Evolutionary conservation across 2,329 filamentous ascomycete genomes (phyloP).

Genomic region (Beauveria rudraprayagi): DNA sequence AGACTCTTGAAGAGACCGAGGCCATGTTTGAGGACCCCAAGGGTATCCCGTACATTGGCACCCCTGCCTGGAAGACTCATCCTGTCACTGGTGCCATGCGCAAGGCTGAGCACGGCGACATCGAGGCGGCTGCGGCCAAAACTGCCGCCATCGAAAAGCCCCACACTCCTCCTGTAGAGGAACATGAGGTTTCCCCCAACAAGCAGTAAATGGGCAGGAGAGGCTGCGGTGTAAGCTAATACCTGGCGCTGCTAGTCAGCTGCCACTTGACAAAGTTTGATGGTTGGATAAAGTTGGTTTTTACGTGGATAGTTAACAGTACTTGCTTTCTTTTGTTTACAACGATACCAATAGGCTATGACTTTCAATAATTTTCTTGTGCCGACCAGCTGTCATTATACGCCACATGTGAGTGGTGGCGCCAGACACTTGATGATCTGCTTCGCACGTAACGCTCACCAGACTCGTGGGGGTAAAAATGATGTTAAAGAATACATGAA

Average conservation of each 20-base stretch:
- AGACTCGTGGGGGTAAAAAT: no score
- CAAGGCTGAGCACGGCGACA: slow-evolving; percentile 20
- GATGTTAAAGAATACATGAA: no score
- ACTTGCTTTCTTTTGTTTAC: slow-evolving; percentile 2
- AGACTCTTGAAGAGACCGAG: slow-evolving; percentile 46
- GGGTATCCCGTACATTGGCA: slow-evolving; percentile 23
- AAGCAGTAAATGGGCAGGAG: background rate
- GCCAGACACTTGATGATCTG: no score
- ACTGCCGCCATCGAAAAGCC: slow-evolving; percentile 13
- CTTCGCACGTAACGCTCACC: no score
- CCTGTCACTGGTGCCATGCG: slow-evolving; percentile 16
- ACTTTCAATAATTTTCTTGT: background rate
- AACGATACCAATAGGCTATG: slow-evolving; percentile 10
- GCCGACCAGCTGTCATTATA: background rate
- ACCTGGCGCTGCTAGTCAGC: background rate
- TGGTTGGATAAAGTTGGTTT: background rate
- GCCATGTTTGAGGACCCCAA: slow-evolving; percentile 36
- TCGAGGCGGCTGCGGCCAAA: slow-evolving; percentile 17
- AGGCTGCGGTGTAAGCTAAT: background rate
- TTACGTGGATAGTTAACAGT: slow-evolving; percentile 1
- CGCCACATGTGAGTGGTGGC: no score
- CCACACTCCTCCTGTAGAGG: slow-evolving; percentile 8
- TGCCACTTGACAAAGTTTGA: background rate
- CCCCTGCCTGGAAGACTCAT: slow-evolving; percentile 25
- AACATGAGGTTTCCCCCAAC: slow-evolving; percentile 3